Evolutionary conservation across 331 rosid genomes (phyloP).

Genomic region (Rhamnella rubrinervis): DNA sequence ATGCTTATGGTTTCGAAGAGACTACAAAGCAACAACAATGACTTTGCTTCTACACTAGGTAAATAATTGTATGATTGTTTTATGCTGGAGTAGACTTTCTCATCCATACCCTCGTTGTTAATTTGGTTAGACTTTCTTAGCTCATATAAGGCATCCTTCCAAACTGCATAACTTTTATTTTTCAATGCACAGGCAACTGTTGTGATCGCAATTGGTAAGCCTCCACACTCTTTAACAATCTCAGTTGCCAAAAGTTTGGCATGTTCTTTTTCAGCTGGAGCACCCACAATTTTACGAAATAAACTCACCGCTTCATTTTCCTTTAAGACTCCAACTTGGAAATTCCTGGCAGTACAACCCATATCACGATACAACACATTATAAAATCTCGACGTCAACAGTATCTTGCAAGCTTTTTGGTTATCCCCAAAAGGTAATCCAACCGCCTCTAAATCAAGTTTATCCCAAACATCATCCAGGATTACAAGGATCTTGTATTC

Average conservation of each 20-base stretch:
- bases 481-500: too few species aligned
- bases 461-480: not conserved
- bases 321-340: not conserved
- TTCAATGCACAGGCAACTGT: not conserved
- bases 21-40: not conserved
- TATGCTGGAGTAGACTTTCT: not conserved
- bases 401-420: not conserved
- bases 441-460: not conserved
- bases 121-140: not conserved
- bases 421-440: not conserved
- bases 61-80: not conserved
- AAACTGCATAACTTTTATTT: too few species aligned
- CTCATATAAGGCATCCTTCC: not conserved
- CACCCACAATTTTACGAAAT: not conserved
- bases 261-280: not conserved
- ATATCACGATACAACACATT: not conserved
- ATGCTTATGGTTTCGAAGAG: not conserved
- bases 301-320: not conserved
- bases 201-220: not conserved
- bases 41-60: not conserved
- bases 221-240: not conserved
- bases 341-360: not conserved
- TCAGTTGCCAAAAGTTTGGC: not conserved
- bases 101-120: not conserved
- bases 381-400: not conserved